These are phyloP conservation scores for Pythium dissimile DNA, from an alignment of 352 stramenopile species.

Conservation along the genomic window DNA sequence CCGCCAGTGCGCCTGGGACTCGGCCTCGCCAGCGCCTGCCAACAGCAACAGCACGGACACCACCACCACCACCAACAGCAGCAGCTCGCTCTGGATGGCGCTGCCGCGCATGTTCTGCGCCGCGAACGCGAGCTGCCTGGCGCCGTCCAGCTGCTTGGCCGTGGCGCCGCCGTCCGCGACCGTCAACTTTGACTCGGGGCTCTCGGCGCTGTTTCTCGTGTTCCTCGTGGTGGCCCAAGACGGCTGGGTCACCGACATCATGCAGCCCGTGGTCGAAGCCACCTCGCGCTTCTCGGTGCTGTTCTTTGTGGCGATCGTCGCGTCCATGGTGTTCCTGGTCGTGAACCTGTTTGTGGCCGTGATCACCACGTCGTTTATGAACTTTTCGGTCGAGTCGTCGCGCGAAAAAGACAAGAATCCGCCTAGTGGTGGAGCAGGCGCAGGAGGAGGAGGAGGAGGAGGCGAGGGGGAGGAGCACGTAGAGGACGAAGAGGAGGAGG, in stretches of 20 bases:
- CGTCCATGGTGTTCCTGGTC: constrained; percentile 76
- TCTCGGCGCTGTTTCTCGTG: constrained; percentile 69
- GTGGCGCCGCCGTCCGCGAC: constrained; percentile 37
- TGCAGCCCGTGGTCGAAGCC: constrained; percentile 66
- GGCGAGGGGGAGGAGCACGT: neutral
- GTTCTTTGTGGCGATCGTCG: constrained; percentile 74
- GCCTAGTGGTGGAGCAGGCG: neutral
- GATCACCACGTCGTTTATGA: constrained; percentile 85
- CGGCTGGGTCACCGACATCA: constrained; percentile 75
- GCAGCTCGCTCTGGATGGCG: constrained; percentile 23
- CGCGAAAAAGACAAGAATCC: constrained; percentile 1
- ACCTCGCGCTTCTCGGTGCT: constrained; percentile 48
- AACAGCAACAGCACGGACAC: constrained; percentile 4
- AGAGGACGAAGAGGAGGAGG: constrained; percentile 16
- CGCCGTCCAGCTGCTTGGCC: constrained; percentile 20
- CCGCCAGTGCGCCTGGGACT: constrained; percentile 35
- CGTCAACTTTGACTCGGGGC: constrained; percentile 71
- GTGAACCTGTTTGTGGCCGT: constrained; percentile 82
- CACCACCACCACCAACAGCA: neutral
- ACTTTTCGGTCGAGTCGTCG: constrained; percentile 49
- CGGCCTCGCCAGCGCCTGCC: too few relatives aligned
- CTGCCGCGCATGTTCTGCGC: constrained; percentile 56
- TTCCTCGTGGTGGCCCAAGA: constrained; percentile 79
- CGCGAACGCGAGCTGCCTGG: constrained; percentile 33
- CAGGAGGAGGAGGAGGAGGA: neutral